Base-by-base conservation (phyloP, 2,329 filamentous ascomycete species). In the Fusarium albosuccineum region DNA sequence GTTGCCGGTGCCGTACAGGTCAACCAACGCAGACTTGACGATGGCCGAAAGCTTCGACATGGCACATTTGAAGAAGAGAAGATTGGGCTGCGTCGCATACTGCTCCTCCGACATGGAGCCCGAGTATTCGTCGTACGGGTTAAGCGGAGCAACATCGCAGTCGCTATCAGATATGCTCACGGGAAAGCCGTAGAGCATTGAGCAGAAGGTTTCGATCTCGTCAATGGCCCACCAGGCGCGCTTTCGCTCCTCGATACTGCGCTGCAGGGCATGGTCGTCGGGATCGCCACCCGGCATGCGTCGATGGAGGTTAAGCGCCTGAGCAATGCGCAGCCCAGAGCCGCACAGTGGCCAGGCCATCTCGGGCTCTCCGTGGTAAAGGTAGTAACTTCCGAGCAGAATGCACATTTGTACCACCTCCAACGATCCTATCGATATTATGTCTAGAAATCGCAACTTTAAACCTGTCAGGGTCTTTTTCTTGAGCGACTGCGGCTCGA, bases 201-300 rank as follows among this genome's bases (percentile, higher is more conserved):
- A 80, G 54, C 77, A 80, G 22, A 80, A 79, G 0, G 77, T 79
- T 37, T 81, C 79, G 2, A 80, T 76, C 49, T 80, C 79, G 37
- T 80, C 78, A 0, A 81, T 74, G 1, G 79, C 78, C 77, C 79
- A 81, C 79, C 79, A 81, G 9, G 77, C 78, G 0, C 78, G 74
- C 16, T 80, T 80, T 11, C 74, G 54, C 1, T 72, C 70, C 44
- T 78, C 75, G 11, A 64, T 63, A 1, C 30, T 39, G 6, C 57
- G 44, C 5, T 37, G 40, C 7, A 22, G 33, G n/a, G 46, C 3
- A 34, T 29, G 0, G 10, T 16, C 29, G 13, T 4, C 8, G 11
- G 16, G 7, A 2, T 56, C 51, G 6, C 14, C 33, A 9, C 34
- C 33, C 9, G 57, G 48, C 8, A 67, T 29, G 5, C 52, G 30